Percentiles rank a stretch among this genome's conserved stretches.
These are phyloP conservation scores for Fusarium papillatum DNA, from an alignment of 2,329 filamentous ascomycete species.

Conservation along the genomic window DNA sequence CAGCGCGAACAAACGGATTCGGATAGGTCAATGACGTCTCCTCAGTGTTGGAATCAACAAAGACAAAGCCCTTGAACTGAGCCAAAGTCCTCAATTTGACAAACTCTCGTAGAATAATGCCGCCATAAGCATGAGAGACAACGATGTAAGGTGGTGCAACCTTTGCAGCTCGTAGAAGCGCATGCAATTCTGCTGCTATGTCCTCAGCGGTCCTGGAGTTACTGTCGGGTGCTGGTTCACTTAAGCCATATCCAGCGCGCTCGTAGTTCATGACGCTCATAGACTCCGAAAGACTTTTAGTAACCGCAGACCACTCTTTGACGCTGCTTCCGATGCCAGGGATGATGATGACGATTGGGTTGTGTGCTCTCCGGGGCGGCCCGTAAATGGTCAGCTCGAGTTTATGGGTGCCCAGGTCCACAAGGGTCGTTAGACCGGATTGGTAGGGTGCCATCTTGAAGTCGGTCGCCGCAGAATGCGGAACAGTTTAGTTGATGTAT, in stretches of 20 bases:
- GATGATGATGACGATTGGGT: slow-evolving; percentile 25
- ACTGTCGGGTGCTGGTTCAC: slow-evolving; percentile 8
- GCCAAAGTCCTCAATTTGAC: slow-evolving; percentile 5
- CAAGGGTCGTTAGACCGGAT: not conserved
- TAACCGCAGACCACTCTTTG: slow-evolving; percentile 28
- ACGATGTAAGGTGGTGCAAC: slow-evolving; percentile 30
- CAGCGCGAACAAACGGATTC: not conserved
- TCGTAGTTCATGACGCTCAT: slow-evolving; percentile 26
- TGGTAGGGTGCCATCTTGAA: not conserved
- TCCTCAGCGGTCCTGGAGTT: not conserved
- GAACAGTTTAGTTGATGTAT: not conserved
- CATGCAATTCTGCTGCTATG: slow-evolving; percentile 20
- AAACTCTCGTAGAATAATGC: slow-evolving; percentile 15
- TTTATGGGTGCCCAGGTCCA: not conserved
- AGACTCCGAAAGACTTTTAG: slow-evolving; percentile 2
- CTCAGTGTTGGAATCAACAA: slow-evolving; percentile 15
- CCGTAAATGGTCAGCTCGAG: not conserved
- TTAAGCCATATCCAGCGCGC: slow-evolving; percentile 20
- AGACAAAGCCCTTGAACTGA: slow-evolving; percentile 32
- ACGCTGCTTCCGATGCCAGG: slow-evolving; percentile 23
- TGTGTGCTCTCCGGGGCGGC: slow-evolving; percentile 30
- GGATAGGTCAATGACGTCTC: not conserved
- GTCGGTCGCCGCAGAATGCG: not conserved
- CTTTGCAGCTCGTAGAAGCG: slow-evolving; percentile 15
- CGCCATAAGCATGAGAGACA: slow-evolving; percentile 7